Conservation (phyloP, 257 asterid genomes). For the Penstemon barbatus region DNA sequence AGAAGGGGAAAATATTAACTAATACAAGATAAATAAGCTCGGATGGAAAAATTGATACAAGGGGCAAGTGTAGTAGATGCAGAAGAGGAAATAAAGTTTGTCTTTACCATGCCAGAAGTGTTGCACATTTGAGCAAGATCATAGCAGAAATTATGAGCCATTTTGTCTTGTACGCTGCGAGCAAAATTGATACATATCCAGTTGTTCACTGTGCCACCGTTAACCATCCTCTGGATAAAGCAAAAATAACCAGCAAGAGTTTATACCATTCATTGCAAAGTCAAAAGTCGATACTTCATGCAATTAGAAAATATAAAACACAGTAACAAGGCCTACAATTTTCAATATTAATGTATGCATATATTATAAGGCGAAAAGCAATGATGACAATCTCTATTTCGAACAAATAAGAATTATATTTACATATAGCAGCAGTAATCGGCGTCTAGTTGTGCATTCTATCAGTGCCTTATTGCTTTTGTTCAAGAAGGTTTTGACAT, state of each 20-base stretch:
- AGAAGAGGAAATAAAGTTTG: not conserved
- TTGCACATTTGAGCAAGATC: slow-evolving; percentile 95
- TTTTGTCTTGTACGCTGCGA: slow-evolving; percentile 66
- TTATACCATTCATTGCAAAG: slow-evolving; percentile 3
- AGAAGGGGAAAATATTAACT: slow-evolving; percentile 11
- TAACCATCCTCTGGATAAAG: slow-evolving; percentile 81
- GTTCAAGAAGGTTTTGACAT: not conserved
- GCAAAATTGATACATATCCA: slow-evolving; percentile 95
- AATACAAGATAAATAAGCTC: too few species aligned
- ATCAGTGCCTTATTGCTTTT: slow-evolving; percentile 2
- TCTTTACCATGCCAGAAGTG: slow-evolving; percentile 88
- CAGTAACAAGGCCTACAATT: too few species aligned
- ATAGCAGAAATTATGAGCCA: slow-evolving; percentile 66
- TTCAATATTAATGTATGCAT: too few species aligned
- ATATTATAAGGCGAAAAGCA: too few species aligned
- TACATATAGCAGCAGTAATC: not conserved
- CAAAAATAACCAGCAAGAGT: slow-evolving; percentile 17
- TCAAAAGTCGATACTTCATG: not conserved
- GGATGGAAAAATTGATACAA: not conserved
- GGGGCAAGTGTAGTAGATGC: not conserved
- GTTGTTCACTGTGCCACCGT: slow-evolving; percentile 79
- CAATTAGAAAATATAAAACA: too few species aligned
- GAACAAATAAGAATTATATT: not conserved
- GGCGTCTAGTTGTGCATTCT: not conserved
- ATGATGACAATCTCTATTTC: not conserved